These are phyloP conservation scores for Leccinum pellstonianum DNA, from an alignment of 768 basidiomycete genomes.

Conservation along the genomic window DNA sequence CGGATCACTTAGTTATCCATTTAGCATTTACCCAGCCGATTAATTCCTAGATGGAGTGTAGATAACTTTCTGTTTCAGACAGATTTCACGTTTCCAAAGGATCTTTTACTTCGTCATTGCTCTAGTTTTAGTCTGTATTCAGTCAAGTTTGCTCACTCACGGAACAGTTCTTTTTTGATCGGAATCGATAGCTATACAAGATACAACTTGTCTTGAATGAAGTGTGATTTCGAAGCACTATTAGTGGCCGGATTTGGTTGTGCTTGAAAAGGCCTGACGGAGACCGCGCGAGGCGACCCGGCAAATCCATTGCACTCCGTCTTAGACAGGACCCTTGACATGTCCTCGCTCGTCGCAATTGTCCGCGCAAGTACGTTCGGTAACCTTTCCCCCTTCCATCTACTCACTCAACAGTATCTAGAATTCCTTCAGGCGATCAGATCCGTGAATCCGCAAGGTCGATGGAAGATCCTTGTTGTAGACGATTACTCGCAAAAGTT, in stretches of 20 bases:
- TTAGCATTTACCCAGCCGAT: slow-evolving; percentile 4
- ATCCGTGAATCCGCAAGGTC: slow-evolving; percentile 78
- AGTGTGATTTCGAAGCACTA: neutral
- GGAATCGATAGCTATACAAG: neutral
- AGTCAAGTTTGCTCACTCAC: neutral
- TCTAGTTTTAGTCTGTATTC: slow-evolving; percentile 14
- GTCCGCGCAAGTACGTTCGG: slow-evolving; percentile 45
- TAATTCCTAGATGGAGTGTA: slow-evolving; percentile 29
- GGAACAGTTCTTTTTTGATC: neutral
- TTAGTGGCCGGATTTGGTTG: slow-evolving; percentile 15
- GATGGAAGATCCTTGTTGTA: slow-evolving; percentile 98
- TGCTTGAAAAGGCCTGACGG: neutral
- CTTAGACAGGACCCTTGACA: slow-evolving; percentile 7
- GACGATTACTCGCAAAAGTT: slow-evolving; percentile 89
- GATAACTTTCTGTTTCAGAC: slow-evolving; percentile 20
- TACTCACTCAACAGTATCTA: slow-evolving; percentile 30
- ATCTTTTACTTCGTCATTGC: slow-evolving; percentile 4
- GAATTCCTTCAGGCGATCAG: slow-evolving; percentile 87
- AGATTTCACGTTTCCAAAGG: slow-evolving; percentile 9
- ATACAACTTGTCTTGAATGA: neutral
- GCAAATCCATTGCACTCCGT: neutral
- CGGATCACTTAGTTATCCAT: slow-evolving; percentile 6
- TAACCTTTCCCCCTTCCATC: neutral
- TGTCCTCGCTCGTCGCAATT: slow-evolving; percentile 47
- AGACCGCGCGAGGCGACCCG: neutral